phyloP scores from a whole-genome alignment of 176 grass and related monocot genomes.

The Oryza officinalis region DNA sequence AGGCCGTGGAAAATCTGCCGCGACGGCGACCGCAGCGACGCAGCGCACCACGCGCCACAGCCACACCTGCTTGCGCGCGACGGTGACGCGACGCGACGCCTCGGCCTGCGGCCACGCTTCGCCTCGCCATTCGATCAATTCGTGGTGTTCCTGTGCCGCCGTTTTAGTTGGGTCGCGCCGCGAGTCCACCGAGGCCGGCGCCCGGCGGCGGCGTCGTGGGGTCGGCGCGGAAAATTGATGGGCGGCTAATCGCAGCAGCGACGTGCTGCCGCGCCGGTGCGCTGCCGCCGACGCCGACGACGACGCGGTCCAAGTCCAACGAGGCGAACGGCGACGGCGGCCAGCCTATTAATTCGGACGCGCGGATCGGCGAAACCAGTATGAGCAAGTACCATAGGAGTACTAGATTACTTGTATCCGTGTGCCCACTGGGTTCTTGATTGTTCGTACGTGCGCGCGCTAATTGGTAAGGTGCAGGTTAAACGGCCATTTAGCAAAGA shows the following conservation, averaged over 20 bases:
- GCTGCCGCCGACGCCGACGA: not conserved
- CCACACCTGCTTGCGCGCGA: not conserved
- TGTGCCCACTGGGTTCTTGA: not conserved
- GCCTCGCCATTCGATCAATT: not conserved
- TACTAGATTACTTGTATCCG: not conserved
- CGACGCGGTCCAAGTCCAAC: not conserved
- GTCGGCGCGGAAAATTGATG: not conserved
- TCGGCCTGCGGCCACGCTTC: no score
- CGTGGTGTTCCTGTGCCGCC: no score
- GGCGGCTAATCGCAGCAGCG: not conserved
- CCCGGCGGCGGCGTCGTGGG: not conserved
- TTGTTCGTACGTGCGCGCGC: not conserved
- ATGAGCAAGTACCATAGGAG: not conserved
- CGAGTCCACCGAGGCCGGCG: not conserved
- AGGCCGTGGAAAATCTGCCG: not conserved
- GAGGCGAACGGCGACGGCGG: not conserved
- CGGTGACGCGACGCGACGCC: not conserved
- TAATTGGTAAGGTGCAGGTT: not conserved
- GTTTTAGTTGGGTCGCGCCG: no score
- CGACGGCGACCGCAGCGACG: not conserved
- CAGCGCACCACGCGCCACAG: no score
- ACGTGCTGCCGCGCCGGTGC: not conserved
- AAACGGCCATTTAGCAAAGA: not conserved
- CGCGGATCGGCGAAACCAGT: not conserved
- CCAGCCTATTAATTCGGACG: not conserved